A percentile compares a stretch with the other conserved stretches of the same genome.
These are phyloP conservation scores for Larix kaempferi DNA, from an alignment of 75 land plant species.

Conservation along the genomic window DNA sequence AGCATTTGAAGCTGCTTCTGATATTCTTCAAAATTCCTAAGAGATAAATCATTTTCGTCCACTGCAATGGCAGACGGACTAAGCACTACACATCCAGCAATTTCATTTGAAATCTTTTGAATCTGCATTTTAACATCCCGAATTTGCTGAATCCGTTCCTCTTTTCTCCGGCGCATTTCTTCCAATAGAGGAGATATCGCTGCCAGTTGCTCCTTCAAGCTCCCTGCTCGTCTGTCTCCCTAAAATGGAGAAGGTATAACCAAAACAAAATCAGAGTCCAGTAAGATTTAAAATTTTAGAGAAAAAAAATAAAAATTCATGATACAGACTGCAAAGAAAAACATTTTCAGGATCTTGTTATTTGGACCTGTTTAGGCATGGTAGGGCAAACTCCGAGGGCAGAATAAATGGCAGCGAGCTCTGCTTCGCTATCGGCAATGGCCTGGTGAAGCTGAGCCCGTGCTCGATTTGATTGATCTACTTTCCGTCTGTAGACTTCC, in stretches of 20 bases:
- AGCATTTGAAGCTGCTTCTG: slow-evolving; percentile 59
- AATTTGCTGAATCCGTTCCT: slow-evolving; percentile 58
- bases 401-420: slow-evolving; percentile 72
- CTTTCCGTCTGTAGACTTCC: slow-evolving; percentile 92
- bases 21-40: slow-evolving; percentile 58
- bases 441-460: slow-evolving; percentile 79
- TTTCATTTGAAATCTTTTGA: slow-evolving; percentile 57
- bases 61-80: neutral
- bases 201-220: slow-evolving; percentile 68
- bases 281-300: no score
- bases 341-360: no score
- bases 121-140: slow-evolving; percentile 57
- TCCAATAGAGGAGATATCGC: slow-evolving; percentile 58
- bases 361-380: slow-evolving; percentile 42
- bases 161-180: slow-evolving; percentile 47
- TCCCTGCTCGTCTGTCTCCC: slow-evolving; percentile 31
- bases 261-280: no score
- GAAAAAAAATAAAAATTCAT: no score
- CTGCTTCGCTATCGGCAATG: slow-evolving; percentile 84
- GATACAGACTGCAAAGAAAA: no score
- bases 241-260: slow-evolving; percentile 9
- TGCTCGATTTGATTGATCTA: slow-evolving; percentile 67
- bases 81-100: slow-evolving; percentile 30
- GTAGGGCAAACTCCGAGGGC: slow-evolving; percentile 79
- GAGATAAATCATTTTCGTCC: slow-evolving; percentile 67